Conservation (phyloP, 441 rosid species). For the Erodium chrysanthum region DNA sequence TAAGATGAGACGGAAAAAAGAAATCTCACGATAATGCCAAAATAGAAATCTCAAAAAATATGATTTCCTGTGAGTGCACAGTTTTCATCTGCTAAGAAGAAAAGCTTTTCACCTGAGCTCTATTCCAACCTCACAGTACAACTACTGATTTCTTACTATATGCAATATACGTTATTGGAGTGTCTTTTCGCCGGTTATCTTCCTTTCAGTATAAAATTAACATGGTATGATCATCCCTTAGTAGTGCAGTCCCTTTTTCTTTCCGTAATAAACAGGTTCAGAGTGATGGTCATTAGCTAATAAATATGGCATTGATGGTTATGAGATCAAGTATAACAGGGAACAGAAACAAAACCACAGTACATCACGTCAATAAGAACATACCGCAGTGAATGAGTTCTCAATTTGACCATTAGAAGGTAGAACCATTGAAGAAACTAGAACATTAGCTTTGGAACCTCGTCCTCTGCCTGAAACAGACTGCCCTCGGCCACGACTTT, state of each 20-base stretch:
- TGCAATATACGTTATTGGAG: background rate
- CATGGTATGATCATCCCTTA: background rate
- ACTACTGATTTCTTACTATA: background rate
- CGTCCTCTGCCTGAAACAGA: slow-evolving; percentile 73
- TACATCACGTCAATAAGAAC: slow-evolving; percentile 16
- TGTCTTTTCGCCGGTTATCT: background rate
- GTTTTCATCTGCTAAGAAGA: background rate
- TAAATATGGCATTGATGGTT: background rate
- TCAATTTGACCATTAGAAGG: slow-evolving; percentile 56
- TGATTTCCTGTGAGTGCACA: background rate
- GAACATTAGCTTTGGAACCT: slow-evolving; percentile 63
- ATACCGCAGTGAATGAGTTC: slow-evolving; percentile 52
- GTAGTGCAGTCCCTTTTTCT: background rate
- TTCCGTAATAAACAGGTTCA: background rate
- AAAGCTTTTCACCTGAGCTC: background rate
- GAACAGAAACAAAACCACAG: background rate
- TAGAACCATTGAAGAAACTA: slow-evolving; percentile 34
- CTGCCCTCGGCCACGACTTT: slow-evolving; percentile 70
- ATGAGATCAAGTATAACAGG: background rate
- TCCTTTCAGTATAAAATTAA: background rate
- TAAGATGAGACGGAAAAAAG: background rate
- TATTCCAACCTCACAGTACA: background rate
- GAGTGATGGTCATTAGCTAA: background rate
- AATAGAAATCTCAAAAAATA: background rate
- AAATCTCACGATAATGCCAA: background rate